Base-by-base conservation (phyloP, 805 yeast species). In the Zygoascus ofunaensis region DNA sequence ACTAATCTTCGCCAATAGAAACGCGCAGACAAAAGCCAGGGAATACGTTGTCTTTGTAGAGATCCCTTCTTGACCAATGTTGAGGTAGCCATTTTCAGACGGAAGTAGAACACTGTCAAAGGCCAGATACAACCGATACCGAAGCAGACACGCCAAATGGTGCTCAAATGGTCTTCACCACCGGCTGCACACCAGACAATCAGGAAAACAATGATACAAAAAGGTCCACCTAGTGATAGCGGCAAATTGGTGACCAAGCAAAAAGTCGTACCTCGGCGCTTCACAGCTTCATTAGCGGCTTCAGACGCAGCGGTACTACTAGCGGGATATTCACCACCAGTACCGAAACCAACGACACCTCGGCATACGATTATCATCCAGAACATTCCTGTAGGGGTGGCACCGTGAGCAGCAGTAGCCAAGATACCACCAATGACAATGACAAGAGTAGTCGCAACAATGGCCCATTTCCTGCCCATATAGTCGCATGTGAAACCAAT, bases 51-150 rank as follows among this genome's bases (percentile, higher is more conserved):
- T 47, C 63, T 70, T 55, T 70, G 74, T 54, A 82, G 78, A 30
- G 84, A 82, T 28, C 76, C 67, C 57, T 76, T 77, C 52, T 72
- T 72, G 68, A 74, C 82, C 48, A 81, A 67, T 44, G 68, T 72
- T 3, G 83, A 77, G 20, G 82, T 74, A 15, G 76, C 77, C 80
- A 81, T 77, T 56, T 74, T 79, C 66, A 68, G 68, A 50, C 89
- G 70, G 69, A 82, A 82, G 57, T 76, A 79, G 59, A 82, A 81
- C 41, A 82, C 79, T 4, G 79, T 64, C 34, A 80, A 60, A 3
- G 92, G 90, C 83, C 77, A 72, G 35, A 86, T 82, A 45, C 81
- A 80, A 49, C 80, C 75, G 37, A 82, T 70, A 39, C 87, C 87
- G 50, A 77, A 77, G 68, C 79, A 71, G 23, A 77, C 71, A 66